phyloP scores from a whole-genome alignment of 441 rosid genomes.

The Croton laevigatus region DNA sequence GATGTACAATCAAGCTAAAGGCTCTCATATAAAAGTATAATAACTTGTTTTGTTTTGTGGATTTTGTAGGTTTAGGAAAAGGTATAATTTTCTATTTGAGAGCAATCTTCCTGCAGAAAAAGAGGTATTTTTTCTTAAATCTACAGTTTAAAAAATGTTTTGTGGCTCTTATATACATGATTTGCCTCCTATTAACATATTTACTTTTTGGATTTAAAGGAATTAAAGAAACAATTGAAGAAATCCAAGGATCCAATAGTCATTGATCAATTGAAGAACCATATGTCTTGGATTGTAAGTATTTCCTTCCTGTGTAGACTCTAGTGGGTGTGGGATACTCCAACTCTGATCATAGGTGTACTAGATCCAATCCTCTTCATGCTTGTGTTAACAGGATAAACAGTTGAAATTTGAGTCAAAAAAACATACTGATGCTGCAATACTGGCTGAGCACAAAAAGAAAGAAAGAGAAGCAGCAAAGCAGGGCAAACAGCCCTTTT shows the following conservation, averaged over 20 bases:
- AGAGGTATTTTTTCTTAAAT: constrained; percentile 47
- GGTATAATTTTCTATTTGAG: constrained; percentile 66
- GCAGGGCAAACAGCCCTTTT: constrained; percentile 79
- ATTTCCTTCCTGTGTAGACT: neutral
- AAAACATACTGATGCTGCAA: constrained; percentile 50
- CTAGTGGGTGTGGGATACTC: neutral
- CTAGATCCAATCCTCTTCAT: neutral
- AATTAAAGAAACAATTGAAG: constrained; percentile 58
- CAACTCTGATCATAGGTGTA: neutral
- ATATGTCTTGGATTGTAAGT: constrained; percentile 66
- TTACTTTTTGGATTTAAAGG: constrained; percentile 34
- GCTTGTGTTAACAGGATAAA: constrained; percentile 50
- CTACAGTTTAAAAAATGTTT: neutral
- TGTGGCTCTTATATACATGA: neutral
- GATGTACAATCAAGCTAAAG: neutral
- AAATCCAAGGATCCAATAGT: constrained; percentile 49
- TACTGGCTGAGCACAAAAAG: constrained; percentile 73
- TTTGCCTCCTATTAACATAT: neutral
- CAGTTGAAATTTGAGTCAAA: constrained; percentile 59
- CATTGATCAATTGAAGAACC: constrained; percentile 44
- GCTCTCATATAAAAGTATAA: neutral
- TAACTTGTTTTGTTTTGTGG: neutral
- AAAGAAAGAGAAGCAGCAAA: constrained; percentile 84
- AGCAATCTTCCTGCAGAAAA: constrained; percentile 66
- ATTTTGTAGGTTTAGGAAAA: constrained; percentile 63